Conservation (phyloP, 164 flowering plant species). For the Sedum album region DNA sequence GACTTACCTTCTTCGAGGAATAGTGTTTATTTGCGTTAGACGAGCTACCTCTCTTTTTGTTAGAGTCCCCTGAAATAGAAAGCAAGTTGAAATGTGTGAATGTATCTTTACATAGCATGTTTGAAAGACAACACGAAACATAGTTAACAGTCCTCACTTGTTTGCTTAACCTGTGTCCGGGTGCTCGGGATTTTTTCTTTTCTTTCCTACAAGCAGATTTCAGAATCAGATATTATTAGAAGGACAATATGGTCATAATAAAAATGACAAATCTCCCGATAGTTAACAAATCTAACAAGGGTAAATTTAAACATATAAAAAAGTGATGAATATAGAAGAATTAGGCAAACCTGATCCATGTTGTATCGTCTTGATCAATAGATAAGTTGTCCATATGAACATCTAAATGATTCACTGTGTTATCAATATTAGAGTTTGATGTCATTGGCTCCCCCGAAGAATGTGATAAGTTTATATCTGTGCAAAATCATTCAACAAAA, state of each 20-base stretch:
- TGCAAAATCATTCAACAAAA: too few species aligned
- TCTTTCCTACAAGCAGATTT: neutral
- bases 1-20: neutral
- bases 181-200: neutral
- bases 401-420: neutral
- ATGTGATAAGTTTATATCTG: too few species aligned
- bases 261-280: neutral
- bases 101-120: too few species aligned
- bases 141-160: neutral
- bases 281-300: neutral
- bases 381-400: neutral
- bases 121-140: too few species aligned
- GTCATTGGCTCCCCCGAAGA: too few species aligned
- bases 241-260: neutral
- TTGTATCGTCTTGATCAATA: neutral
- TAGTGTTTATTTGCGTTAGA: neutral
- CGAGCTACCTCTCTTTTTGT: neutral
- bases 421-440: neutral
- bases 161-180: neutral
- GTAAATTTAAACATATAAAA: neutral
- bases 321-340: neutral
- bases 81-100: too few species aligned
- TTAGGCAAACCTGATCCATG: neutral
- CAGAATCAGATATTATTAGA: neutral
- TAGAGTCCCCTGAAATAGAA: neutral